phyloP scores from a whole-genome alignment of 1,139 yeast species.

The Zygotorulaspora mrakii region DNA sequence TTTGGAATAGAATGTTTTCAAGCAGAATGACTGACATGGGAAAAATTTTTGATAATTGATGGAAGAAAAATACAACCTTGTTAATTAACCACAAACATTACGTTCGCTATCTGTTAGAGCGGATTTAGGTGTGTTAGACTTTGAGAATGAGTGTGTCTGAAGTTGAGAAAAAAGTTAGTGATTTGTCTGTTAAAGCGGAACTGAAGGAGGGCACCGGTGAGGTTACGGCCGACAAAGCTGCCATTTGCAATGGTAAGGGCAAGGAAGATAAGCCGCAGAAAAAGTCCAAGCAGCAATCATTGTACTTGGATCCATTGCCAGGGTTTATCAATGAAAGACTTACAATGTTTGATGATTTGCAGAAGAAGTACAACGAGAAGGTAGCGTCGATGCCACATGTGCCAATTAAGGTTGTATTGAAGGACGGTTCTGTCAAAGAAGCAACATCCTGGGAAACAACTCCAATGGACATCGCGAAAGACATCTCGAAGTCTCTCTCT shows the following conservation, averaged over 20 bases:
- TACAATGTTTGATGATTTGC: constrained; percentile 73
- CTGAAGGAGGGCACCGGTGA: neutral
- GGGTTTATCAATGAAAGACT: constrained; percentile 76
- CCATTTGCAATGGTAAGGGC: neutral
- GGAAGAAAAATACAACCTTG: neutral
- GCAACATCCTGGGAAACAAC: constrained; percentile 87
- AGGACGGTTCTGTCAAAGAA: constrained; percentile 76
- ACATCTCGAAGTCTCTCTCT: constrained; percentile 78
- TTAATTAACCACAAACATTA: too few relatives aligned
- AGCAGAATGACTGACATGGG: neutral
- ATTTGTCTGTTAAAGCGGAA: constrained; percentile 45
- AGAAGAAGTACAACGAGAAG: constrained; percentile 71
- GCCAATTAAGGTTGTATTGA: constrained; percentile 74
- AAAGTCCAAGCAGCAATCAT: constrained; percentile 38
- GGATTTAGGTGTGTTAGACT: too few relatives aligned
- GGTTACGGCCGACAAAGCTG: neutral
- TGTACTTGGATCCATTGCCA: constrained; percentile 72
- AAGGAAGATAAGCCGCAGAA: constrained; percentile 21
- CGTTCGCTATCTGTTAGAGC: too few relatives aligned
- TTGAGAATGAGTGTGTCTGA: constrained; percentile 22
- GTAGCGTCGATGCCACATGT: constrained; percentile 58
- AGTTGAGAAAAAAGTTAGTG: constrained; percentile 51
- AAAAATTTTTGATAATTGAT: neutral
- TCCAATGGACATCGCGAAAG: constrained; percentile 81
- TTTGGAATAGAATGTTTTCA: neutral